A percentile compares a stretch with the other conserved stretches of the same genome.
Evolutionary conservation across 2,329 filamentous ascomycete genomes (phyloP).

Genomic region (Chaetomium strumarium): DNA sequence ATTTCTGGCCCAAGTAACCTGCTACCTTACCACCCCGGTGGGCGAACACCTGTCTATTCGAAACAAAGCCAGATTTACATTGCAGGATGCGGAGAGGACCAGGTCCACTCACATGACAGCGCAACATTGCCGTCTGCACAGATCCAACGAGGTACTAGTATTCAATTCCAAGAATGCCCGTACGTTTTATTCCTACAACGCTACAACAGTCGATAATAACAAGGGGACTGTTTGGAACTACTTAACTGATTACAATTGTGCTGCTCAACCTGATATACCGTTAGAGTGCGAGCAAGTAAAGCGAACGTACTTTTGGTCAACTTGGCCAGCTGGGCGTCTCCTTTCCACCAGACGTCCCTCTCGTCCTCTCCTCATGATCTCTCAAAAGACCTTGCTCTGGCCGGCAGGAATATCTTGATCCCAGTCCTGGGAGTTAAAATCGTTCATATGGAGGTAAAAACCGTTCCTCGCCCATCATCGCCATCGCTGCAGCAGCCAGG

Average conservation of each 20-base stretch:
- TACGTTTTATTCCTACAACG: slow-evolving; percentile 3
- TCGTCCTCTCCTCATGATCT: neutral
- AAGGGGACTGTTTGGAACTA: neutral
- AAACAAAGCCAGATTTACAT: too few species aligned
- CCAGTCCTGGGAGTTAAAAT: too few species aligned
- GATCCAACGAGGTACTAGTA: too few species aligned
- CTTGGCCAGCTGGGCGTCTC: neutral
- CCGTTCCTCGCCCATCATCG: neutral
- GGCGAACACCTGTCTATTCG: too few species aligned
- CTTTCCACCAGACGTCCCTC: neutral
- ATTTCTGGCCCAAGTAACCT: too few species aligned
- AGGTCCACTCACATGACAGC: neutral
- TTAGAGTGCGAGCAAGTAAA: neutral
- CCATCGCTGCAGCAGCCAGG: neutral
- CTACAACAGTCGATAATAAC: neutral
- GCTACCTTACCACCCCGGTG: too few species aligned
- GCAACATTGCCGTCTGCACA: neutral
- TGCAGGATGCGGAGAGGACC: too few species aligned
- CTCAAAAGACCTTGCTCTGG: neutral
- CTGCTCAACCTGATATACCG: neutral
- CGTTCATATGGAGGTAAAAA: too few species aligned
- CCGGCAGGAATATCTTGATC: too few species aligned
- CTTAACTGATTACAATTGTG: neutral
- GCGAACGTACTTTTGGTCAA: neutral
- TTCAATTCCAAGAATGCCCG: neutral